These are phyloP conservation scores for Achaetomiella virescens DNA, from an alignment of 495 filamentous ascomycete species.

Conservation along the genomic window DNA sequence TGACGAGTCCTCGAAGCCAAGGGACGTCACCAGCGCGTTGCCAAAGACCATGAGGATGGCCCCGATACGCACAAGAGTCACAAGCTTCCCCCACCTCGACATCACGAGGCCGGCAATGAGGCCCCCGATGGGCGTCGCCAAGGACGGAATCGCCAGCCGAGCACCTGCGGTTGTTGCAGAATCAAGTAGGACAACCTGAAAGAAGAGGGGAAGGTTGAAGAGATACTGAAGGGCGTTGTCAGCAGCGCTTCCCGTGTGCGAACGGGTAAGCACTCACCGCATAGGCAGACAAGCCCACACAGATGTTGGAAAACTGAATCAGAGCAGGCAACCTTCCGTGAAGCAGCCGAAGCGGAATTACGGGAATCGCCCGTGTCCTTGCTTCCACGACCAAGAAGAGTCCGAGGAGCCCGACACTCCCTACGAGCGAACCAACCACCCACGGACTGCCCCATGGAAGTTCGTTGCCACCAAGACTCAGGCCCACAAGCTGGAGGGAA, in stretches of 20 bases:
- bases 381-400: conserved; percentile 51
- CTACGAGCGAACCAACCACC: conserved; percentile 48
- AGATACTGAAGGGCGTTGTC: conserved; percentile 48
- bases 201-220: conserved; percentile 59
- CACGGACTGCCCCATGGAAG: conserved; percentile 52
- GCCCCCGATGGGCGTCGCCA: conserved; percentile 56
- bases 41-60: conserved; percentile 55
- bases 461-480: conserved; percentile 59
- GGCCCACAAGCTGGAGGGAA: conserved; percentile 50
- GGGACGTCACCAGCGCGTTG: conserved; percentile 48
- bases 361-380: conserved; percentile 52
- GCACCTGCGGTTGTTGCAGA: conserved; percentile 55
- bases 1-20: conserved; percentile 49
- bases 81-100: conserved; percentile 57
- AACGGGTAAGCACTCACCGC: conserved; percentile 40
- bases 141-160: conserved; percentile 54
- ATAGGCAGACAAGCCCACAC: conserved; percentile 56
- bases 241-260: neutral
- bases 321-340: conserved; percentile 46
- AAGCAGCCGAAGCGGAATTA: conserved; percentile 55
- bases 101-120: conserved; percentile 57
- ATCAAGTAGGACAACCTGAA: conserved; percentile 57
- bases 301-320: conserved; percentile 55
- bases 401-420: conserved; percentile 44
- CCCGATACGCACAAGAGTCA: conserved; percentile 49